Base-by-base conservation (phyloP, 2,329 filamentous ascomycete genomes). In the Diaporthe ilicicola region DNA sequence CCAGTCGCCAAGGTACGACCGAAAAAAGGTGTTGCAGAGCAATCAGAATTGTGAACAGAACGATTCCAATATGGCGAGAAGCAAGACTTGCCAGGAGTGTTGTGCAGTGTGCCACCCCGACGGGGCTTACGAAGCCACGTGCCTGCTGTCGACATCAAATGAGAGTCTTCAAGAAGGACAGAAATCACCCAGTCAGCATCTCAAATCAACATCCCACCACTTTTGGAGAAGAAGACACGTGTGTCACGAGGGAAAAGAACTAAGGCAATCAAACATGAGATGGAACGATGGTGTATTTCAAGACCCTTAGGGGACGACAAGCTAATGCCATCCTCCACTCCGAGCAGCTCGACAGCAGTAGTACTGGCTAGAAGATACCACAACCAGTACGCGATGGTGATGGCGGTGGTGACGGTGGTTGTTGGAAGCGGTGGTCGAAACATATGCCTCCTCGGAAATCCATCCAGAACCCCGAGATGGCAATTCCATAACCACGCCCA, bases 261-360 rank as follows among this genome's bases (percentile, higher is more conserved):
- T n/a, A 29, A 22, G 19, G 9, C 7, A 37, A 37, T 15, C 3
- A 12, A 19, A 39, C 17, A 39, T n/a, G 34, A 48, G 65, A 59
- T 68, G 65, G 32, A 68, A 68, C 51, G 19, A 55, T 4, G 13
- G 2, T 68, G 54, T 68, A 68, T 68, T 68, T 37, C 34, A 48
- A 39, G 39, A 17, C 50, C 22, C 42, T 12, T 15, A 55, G 50
- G 17, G 4, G 39, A 56, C 37, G 34, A 54, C 48, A 66, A 53
- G 48, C 34, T 66, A 53, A 51, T 66, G 48, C 27, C 22, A 66
- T 44, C 32, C 10, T 32, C 10, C 37, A 39, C 27, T 7, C 19
- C n/a, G 32, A 39, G 32, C 32, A 56, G 37, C 22, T 22, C 34
- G 32, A 39, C n/a, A 39, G 32, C 12, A 15, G n/a, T 19, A 55